Base-by-base conservation (phyloP, 257 asterid species). In the Solanum rostratum region DNA sequence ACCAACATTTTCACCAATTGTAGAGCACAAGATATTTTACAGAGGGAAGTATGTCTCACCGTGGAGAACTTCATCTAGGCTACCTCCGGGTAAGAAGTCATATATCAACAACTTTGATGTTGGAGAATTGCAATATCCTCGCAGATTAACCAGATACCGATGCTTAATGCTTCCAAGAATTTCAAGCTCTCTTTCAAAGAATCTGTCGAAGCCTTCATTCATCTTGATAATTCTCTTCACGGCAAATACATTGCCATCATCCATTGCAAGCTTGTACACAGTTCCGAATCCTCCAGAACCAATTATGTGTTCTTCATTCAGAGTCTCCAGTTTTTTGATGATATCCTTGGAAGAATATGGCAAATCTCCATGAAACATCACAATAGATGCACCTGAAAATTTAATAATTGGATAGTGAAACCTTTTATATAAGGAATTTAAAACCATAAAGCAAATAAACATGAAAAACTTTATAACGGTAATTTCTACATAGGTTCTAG, bases 201-300 rank as follows among this genome's bases (percentile, higher is more conserved):
- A 93, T 9, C 97, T 96, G 87, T 93, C 97, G 85, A 93, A 93
- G 55, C 97, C 97, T 68, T 92, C 97, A 66, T 92, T 95, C 80
- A 95, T 86, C 90, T 95, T 95, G 84, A 93, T 90, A 81, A 95
- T 95, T 88, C 95, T 93, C 89, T 95, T 95, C 85, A 95, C 89
- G 24, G 98, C 97, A 89, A 95, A 95, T 85, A 92, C 88, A 89
- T 88, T 92, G 83, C 98, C 98, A 71, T 95, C 99, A 85, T 96
- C 99, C 99, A 96, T 96, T 1, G 91, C 91, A 85, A 96, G 98
- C 90, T 91, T 93, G 91, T 96, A 94, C 53, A 94, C 97, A 45
- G 98, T 96, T 85, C 97, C 98, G 86, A 96, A 96, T 59, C 99
- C 99, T 79, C 99, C 99, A 18, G 90, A 87, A 50, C 99, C 99